Conservation (phyloP, 345 rosid species). For the Atalantia buxifolia region DNA sequence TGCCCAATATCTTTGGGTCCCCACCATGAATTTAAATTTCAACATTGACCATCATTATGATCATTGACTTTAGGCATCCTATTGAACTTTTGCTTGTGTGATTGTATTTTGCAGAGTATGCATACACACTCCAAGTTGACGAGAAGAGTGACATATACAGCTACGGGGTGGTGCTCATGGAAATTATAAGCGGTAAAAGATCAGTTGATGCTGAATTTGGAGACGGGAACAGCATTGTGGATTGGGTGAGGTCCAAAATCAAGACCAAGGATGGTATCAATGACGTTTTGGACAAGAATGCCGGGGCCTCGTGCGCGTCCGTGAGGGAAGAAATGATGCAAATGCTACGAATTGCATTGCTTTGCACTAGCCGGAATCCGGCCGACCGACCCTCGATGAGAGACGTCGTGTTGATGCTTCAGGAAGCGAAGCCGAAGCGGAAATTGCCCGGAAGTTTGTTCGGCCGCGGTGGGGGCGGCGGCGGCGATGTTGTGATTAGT, state of each 20-base stretch:
- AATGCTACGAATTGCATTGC: conserved; percentile 73
- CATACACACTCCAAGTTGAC: conserved; percentile 90
- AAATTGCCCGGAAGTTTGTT: conserved; percentile 41
- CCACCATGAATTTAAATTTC: conserved; percentile 3
- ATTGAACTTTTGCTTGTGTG: not conserved
- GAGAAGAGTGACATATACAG: conserved; percentile 98
- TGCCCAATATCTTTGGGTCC: conserved; percentile 15
- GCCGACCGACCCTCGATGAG: conserved; percentile 95
- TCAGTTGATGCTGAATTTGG: conserved; percentile 91
- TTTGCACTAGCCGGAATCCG: conserved; percentile 79
- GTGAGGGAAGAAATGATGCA: conserved; percentile 93
- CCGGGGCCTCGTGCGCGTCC: conserved; percentile 61
- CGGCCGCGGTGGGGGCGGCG: not conserved
- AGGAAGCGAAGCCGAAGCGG: conserved; percentile 90
- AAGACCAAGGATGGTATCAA: conserved; percentile 59
- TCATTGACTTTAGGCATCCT: conserved; percentile 12
- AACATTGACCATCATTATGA: conserved; percentile 1
- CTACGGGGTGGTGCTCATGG: conserved; percentile 87
- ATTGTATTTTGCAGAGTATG: conserved; percentile 60
- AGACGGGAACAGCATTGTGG: conserved; percentile 92
- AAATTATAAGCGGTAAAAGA: conserved; percentile 69
- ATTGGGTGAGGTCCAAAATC: conserved; percentile 82
- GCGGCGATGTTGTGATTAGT: conserved; percentile 23
- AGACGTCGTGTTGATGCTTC: conserved; percentile 88
- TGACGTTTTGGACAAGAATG: conserved; percentile 66